Evolutionary conservation across 177 flowering plant species (phyloP).

Genomic region (Vitis hybrid): DNA sequence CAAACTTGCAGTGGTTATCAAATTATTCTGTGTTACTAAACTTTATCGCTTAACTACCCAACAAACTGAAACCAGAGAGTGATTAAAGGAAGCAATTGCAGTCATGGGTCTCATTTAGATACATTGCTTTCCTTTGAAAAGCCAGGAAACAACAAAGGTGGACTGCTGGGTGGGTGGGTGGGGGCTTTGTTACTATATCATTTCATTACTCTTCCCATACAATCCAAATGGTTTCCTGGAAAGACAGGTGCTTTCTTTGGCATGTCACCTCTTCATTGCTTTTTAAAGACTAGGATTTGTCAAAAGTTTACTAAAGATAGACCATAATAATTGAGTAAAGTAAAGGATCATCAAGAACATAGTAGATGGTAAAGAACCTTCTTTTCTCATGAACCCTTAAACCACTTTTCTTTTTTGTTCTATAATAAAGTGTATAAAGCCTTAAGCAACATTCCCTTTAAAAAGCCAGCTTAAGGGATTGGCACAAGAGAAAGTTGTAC

Average conservation of each 20-base stretch:
- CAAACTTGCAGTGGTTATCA: no score
- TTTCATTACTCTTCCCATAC: no score
- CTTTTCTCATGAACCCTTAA: background rate
- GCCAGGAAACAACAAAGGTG: no score
- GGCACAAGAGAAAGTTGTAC: background rate
- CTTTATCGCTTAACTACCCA: no score
- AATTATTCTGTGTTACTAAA: no score
- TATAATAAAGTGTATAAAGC: background rate
- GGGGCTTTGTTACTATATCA: no score
- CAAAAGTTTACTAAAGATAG: background rate
- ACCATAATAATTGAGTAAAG: background rate
- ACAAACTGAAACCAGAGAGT: no score
- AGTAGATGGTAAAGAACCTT: constrained; percentile 3
- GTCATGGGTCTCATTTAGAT: no score
- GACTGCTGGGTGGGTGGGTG: no score
- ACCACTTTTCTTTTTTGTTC: background rate
- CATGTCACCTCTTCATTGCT: background rate
- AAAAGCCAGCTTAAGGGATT: background rate
- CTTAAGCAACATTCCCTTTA: background rate
- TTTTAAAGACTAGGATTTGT: background rate
- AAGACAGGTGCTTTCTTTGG: background rate
- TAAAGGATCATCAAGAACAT: background rate
- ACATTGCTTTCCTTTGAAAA: no score
- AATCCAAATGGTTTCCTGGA: no score
- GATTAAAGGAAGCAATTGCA: no score